A percentile compares a stretch with the other conserved stretches of the same genome.
Conservation (phyloP, 2,329 filamentous ascomycete genomes). For the Hymenoscyphus scutula region DNA sequence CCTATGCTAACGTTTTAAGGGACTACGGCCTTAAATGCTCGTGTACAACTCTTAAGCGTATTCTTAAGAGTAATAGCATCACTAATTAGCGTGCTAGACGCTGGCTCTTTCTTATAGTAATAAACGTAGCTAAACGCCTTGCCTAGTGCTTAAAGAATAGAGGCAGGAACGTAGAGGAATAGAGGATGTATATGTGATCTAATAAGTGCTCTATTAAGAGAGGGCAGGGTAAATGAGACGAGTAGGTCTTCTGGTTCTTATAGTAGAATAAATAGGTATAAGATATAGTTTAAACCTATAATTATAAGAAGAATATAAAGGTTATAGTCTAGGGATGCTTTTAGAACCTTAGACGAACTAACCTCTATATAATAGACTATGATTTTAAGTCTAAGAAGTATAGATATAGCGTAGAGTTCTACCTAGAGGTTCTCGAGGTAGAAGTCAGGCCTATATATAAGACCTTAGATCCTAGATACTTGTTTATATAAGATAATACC, state of each 20-base stretch:
- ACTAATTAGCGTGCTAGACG: conserved; percentile 5
- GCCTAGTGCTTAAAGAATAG: not conserved
- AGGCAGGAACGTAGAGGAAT: not conserved
- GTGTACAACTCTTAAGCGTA: not conserved
- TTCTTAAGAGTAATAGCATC: not conserved
- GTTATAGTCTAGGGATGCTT: conserved; percentile 10
- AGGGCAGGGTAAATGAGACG: not conserved
- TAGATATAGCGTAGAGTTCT: conserved; percentile 1
- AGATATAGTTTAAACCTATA: not conserved
- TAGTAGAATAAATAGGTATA: not conserved
- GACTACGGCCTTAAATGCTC: not conserved
- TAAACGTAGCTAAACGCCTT: not conserved
- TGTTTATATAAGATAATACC: not conserved
- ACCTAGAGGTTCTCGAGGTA: not conserved
- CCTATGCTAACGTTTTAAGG: not conserved
- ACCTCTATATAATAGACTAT: conserved; percentile 16
- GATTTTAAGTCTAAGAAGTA: conserved; percentile 15
- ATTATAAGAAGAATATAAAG: not conserved
- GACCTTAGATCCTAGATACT: not conserved
- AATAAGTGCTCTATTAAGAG: not conserved
- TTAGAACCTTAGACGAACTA: conserved; percentile 8
- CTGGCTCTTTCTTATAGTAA: not conserved
- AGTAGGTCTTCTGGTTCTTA: not conserved
- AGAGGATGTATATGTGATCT: conserved; percentile 10
- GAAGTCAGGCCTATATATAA: not conserved